A percentile compares a stretch with the other conserved stretches of the same genome.
Conservation (phyloP, 2,329 filamentous ascomycete genomes). For the Drechslerella stenobrocha region DNA sequence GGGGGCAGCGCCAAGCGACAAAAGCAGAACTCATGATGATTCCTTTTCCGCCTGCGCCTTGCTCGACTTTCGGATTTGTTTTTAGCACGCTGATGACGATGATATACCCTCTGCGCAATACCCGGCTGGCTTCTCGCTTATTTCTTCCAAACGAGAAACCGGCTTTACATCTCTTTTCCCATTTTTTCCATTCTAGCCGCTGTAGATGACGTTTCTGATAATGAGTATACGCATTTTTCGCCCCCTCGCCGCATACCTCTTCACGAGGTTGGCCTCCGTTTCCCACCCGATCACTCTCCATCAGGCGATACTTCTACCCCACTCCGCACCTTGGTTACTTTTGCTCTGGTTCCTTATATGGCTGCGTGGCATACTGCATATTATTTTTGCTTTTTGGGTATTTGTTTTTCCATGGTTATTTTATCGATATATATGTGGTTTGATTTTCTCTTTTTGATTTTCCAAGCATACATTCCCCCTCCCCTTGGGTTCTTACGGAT, state of each 20-base stretch:
- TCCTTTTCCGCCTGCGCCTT: slow-evolving; percentile 13
- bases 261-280: not conserved
- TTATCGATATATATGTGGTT: not conserved
- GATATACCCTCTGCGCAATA: slow-evolving; percentile 50
- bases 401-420: slow-evolving; percentile 14
- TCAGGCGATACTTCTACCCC: slow-evolving; percentile 39
- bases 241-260: slow-evolving; percentile 35
- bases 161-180: slow-evolving; percentile 30
- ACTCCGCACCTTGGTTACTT: slow-evolving; percentile 1
- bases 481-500: slow-evolving; percentile 47
- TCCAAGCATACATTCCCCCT: slow-evolving; percentile 35
- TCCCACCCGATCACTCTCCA: slow-evolving; percentile 2
- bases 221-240: slow-evolving; percentile 47
- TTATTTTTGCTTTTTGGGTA: slow-evolving; percentile 24
- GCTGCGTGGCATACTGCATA: slow-evolving; percentile 43
- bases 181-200: slow-evolving; percentile 24
- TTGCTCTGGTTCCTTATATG: slow-evolving; percentile 11
- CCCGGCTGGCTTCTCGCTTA: slow-evolving; percentile 24
- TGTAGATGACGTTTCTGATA: slow-evolving; percentile 50
- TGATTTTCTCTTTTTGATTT: slow-evolving; percentile 23
- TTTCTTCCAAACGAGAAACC: slow-evolving; percentile 33
- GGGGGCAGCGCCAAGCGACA: slow-evolving; percentile 54
- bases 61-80: slow-evolving; percentile 11
- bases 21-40: slow-evolving; percentile 53
- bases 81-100: slow-evolving; percentile 43